Percentiles rank a stretch among this genome's conserved stretches.
Evolutionary conservation across 1,139 yeast species (phyloP).

Genomic region (Candida tropicalis): DNA sequence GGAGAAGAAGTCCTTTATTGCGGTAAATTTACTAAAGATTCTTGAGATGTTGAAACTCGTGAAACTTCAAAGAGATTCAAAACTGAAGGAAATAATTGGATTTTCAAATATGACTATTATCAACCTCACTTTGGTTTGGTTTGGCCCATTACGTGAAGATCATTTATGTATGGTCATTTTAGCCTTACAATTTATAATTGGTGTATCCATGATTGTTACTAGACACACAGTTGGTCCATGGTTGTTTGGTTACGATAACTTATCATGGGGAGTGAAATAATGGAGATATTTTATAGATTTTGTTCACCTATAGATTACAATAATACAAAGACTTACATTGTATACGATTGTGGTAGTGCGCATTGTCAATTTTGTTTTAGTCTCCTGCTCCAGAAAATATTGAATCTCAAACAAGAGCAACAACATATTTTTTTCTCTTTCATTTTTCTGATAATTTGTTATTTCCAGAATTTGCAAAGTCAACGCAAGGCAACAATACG

Average conservation of each 20-base stretch:
- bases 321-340: no score
- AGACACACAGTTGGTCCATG: conserved; percentile 88
- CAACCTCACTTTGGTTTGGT: conserved; percentile 77
- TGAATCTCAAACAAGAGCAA: conserved; percentile 1
- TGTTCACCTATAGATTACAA: not conserved
- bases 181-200: conserved; percentile 62
- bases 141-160: conserved; percentile 91
- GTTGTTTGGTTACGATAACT: conserved; percentile 87
- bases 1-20: conserved; percentile 17
- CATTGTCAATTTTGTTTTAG: no score
- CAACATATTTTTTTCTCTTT: not conserved
- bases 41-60: conserved; percentile 54
- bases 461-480: no score
- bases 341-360: no score
- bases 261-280: conserved; percentile 50
- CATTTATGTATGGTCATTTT: conserved; percentile 62
- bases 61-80: conserved; percentile 41
- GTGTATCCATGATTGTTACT: conserved; percentile 64
- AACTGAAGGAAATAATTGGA: conserved; percentile 37
- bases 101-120: conserved; percentile 87
- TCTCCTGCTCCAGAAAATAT: no score
- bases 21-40: conserved; percentile 30
- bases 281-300: conserved; percentile 5
- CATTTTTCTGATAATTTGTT: no score
- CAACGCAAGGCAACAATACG: not conserved